Percentiles rank a stretch among this genome's conserved stretches.
Conservation (phyloP, 1,284 basidiomycete species). For the Pascua guehoae region DNA sequence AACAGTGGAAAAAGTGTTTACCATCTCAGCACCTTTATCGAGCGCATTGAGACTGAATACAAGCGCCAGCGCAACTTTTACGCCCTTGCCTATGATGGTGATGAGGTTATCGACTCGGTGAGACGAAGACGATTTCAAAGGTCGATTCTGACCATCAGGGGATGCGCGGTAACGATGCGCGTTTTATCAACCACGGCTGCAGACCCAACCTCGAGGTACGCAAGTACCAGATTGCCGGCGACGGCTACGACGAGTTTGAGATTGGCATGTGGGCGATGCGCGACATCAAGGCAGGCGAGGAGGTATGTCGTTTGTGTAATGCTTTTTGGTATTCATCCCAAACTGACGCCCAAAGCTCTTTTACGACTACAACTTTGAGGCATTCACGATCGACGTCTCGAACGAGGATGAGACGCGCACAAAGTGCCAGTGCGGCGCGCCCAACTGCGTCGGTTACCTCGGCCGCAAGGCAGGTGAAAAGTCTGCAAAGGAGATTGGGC, state of each 20-base stretch:
- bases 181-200: slow-evolving; percentile 54
- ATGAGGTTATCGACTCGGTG: slow-evolving; percentile 53
- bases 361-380: slow-evolving; percentile 50
- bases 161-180: slow-evolving; percentile 49
- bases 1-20: background rate
- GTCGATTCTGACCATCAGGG: slow-evolving; percentile 34
- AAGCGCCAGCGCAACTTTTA: slow-evolving; percentile 47
- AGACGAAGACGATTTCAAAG: slow-evolving; percentile 4
- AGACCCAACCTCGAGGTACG: slow-evolving; percentile 49
- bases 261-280: slow-evolving; percentile 49
- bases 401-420: slow-evolving; percentile 35
- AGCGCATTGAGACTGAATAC: slow-evolving; percentile 41
- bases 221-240: slow-evolving; percentile 43
- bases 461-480: slow-evolving; percentile 39
- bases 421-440: slow-evolving; percentile 47
- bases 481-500: slow-evolving; percentile 24
- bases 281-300: slow-evolving; percentile 50
- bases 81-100: slow-evolving; percentile 51
- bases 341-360: slow-evolving; percentile 26
- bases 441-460: slow-evolving; percentile 46
- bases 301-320: slow-evolving; percentile 31
- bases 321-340: too few relatives aligned
- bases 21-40: slow-evolving; percentile 35
- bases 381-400: slow-evolving; percentile 27
- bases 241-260: slow-evolving; percentile 51